Conservation (phyloP, 2,329 filamentous ascomycete species). For the Fusarium hostae region DNA sequence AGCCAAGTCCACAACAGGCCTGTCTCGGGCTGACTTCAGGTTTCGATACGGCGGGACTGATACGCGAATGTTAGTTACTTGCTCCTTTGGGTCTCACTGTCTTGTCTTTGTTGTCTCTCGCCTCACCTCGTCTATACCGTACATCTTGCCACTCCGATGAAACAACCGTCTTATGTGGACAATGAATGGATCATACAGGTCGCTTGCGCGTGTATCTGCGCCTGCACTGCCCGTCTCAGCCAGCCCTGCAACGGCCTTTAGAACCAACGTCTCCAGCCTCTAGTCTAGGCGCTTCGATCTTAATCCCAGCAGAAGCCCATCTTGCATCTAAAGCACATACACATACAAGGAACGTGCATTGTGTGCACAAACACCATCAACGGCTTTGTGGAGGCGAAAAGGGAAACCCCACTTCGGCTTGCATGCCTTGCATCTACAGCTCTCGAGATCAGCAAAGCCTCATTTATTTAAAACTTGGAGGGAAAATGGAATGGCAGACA, state of each 20-base stretch:
- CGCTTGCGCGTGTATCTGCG: neutral
- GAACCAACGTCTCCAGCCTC: conserved; percentile 16
- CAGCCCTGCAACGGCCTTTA: conserved; percentile 30
- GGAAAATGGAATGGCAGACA: neutral
- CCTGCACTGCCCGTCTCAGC: conserved; percentile 14
- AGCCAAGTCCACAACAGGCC: conserved; percentile 18
- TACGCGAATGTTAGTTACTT: conserved; percentile 21
- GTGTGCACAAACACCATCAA: conserved; percentile 19
- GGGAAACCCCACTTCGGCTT: conserved; percentile 18
- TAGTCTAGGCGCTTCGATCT: conserved; percentile 22
- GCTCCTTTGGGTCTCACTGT: conserved; percentile 3
- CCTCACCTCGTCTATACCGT: conserved; percentile 9
- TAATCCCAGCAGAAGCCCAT: conserved; percentile 30
- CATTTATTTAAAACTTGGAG: neutral
- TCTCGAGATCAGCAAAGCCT: conserved; percentile 10
- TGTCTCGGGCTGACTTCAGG: conserved; percentile 34
- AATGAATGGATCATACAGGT: conserved; percentile 3
- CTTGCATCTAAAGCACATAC: conserved; percentile 33
- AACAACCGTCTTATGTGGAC: conserved; percentile 23
- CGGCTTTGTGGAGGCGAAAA: conserved; percentile 32
- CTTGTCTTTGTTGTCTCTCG: conserved; percentile 17
- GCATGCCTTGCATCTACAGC: conserved; percentile 30
- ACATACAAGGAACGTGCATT: conserved; percentile 31
- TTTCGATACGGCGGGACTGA: conserved; percentile 14
- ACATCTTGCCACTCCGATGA: conserved; percentile 36